Evolutionary conservation across 164 flowering plant species (phyloP).

Genomic region (Vitis rupestris): DNA sequence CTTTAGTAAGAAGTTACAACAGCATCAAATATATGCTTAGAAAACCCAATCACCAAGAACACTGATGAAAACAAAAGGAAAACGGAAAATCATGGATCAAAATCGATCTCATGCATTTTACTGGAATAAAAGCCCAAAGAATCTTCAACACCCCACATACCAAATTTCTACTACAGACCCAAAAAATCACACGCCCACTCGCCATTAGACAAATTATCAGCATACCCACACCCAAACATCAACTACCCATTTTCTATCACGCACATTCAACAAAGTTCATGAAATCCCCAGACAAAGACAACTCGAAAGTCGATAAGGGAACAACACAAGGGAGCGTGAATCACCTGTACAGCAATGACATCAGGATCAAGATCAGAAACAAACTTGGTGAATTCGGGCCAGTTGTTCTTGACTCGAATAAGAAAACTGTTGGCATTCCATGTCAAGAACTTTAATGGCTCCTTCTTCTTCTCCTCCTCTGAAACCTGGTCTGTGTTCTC

Average conservation of each 20-base stretch:
- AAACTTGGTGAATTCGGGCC: constrained; percentile 74
- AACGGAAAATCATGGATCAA: too few species aligned
- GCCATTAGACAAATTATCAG: neutral
- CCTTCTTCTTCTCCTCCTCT: constrained; percentile 31
- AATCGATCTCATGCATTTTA: too few species aligned
- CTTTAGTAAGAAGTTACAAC: too few species aligned
- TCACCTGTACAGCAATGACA: constrained; percentile 89
- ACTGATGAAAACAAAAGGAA: too few species aligned
- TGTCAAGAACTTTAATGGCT: constrained; percentile 79
- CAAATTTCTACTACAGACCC: neutral
- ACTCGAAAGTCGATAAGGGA: neutral
- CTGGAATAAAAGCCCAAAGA: too few species aligned
- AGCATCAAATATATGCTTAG: too few species aligned
- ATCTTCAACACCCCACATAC: neutral
- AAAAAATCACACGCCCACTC: constrained; percentile 4
- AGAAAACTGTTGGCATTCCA: constrained; percentile 98
- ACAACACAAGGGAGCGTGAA: neutral
- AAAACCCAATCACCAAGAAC: too few species aligned
- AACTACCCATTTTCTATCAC: neutral
- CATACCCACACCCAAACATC: neutral
- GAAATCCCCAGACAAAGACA: neutral
- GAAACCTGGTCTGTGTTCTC: constrained; percentile 4
- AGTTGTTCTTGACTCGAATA: constrained; percentile 82
- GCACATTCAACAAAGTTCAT: constrained; percentile 8
- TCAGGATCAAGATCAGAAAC: constrained; percentile 71